phyloP scores from a whole-genome alignment of 306 rosid species.

The Quercus rubra region DNA sequence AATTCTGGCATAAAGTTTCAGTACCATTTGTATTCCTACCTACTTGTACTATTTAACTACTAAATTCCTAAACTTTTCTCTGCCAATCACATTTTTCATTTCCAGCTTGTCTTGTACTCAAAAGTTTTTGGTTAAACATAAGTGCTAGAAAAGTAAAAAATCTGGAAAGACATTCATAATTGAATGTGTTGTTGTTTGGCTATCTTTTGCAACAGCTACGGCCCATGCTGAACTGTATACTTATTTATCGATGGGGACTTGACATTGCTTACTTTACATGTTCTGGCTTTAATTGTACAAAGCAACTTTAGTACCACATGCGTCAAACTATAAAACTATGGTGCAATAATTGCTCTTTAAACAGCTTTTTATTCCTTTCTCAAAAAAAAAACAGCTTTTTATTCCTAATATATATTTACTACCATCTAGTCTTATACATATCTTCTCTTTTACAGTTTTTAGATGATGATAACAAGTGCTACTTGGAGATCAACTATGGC shows the following conservation, averaged over 20 bases:
- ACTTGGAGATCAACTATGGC: conserved; percentile 86
- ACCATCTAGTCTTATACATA: not conserved
- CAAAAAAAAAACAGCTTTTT: not conserved
- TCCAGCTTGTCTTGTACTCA: not conserved
- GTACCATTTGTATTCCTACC: not conserved
- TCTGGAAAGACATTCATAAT: not conserved
- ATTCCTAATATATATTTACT: not conserved
- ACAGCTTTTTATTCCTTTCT: not conserved
- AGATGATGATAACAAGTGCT: conserved; percentile 91
- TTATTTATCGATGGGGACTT: not conserved
- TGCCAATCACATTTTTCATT: not conserved
- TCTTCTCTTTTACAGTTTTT: conserved; percentile 45
- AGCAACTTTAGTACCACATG: not conserved
- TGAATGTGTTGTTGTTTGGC: not conserved
- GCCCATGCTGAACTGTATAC: not conserved
- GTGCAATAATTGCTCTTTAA: not conserved
- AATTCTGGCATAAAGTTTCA: not conserved
- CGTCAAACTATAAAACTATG: not conserved
- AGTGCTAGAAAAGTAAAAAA: not conserved
- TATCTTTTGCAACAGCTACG: not conserved
- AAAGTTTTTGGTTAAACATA: not conserved
- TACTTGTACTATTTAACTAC: not conserved
- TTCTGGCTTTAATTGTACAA: not conserved
- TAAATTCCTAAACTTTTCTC: not conserved
- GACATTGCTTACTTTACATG: not conserved